A percentile compares a stretch with the other conserved stretches of the same genome.
These are phyloP conservation scores for Daldinia caldariorum DNA, from an alignment of 495 filamentous ascomycete species.

Conservation along the genomic window DNA sequence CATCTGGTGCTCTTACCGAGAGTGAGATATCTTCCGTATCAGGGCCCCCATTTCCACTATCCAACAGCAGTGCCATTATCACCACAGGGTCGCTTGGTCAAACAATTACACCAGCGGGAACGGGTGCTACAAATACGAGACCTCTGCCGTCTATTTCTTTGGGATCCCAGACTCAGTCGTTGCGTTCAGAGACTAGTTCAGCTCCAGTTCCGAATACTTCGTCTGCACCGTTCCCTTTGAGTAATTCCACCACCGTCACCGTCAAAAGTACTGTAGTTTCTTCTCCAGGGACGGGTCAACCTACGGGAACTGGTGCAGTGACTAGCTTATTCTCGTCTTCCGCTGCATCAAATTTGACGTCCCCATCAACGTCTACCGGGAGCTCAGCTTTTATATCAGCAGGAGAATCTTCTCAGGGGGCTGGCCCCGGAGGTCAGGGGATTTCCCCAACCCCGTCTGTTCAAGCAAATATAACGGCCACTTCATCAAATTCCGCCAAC, in stretches of 20 bases:
- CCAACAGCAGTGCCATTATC: slow-evolving; percentile 29
- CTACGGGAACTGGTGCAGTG: slow-evolving; percentile 25
- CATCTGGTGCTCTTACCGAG: slow-evolving; percentile 37
- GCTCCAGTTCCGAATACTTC: slow-evolving; percentile 21
- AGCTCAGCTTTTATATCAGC: slow-evolving; percentile 7
- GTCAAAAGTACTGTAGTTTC: slow-evolving; percentile 21
- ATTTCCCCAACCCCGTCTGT: slow-evolving; percentile 5
- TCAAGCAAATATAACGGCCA: slow-evolving; percentile 12
- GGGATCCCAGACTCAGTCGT: slow-evolving; percentile 7
- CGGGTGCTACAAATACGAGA: slow-evolving; percentile 15
- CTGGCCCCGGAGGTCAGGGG: slow-evolving; percentile 4
- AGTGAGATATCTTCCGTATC: slow-evolving; percentile 15
- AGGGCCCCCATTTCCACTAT: slow-evolving; percentile 21
- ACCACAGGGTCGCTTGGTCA: slow-evolving; percentile 4
- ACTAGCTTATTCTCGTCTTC: slow-evolving; percentile 18
- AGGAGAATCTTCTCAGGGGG: slow-evolving; percentile 15
- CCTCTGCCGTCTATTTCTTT: neutral
- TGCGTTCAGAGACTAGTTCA: slow-evolving; percentile 21
- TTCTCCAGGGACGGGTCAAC: slow-evolving; percentile 10
- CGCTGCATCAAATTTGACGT: slow-evolving; percentile 24
- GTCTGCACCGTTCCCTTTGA: slow-evolving; percentile 31
- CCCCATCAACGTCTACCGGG: slow-evolving; percentile 18
- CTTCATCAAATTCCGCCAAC: neutral
- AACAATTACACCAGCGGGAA: slow-evolving; percentile 11
- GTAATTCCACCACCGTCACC: slow-evolving; percentile 34